phyloP scores from a whole-genome alignment of 805 yeast species.

The Ogataea glucozyma region DNA sequence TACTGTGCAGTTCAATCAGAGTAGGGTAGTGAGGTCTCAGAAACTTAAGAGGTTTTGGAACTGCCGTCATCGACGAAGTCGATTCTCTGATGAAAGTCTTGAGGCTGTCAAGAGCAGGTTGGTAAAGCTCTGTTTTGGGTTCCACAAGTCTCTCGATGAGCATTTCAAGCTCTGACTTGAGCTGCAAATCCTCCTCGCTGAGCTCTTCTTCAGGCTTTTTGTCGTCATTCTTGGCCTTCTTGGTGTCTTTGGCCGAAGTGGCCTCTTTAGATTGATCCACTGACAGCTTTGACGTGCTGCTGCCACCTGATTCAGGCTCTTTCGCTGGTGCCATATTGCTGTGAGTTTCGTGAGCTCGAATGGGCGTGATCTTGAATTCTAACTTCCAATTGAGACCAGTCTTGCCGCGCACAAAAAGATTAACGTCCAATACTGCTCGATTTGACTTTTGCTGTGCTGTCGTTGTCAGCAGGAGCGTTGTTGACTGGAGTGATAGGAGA shows the following conservation, averaged over 20 bases:
- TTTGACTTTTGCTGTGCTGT: background rate
- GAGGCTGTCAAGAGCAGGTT: conserved; percentile 63
- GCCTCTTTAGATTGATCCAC: conserved; percentile 17
- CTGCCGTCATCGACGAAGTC: conserved; percentile 98
- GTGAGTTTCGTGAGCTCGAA: conserved; percentile 6
- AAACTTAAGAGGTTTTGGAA: conserved; percentile 96
- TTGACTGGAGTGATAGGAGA: background rate
- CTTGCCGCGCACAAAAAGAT: too few relatives aligned
- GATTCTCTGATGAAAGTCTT: conserved; percentile 83
- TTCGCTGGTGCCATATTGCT: conserved; percentile 27
- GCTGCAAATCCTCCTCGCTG: conserved; percentile 87
- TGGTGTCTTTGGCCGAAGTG: conserved; percentile 11
- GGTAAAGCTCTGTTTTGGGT: conserved; percentile 51
- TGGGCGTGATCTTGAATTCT: too few relatives aligned
- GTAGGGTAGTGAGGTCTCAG: conserved; percentile 80
- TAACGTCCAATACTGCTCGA: too few relatives aligned
- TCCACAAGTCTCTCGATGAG: conserved; percentile 78
- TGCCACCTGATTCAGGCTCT: conserved; percentile 21
- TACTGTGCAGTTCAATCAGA: conserved; percentile 63
- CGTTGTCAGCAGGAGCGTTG: background rate
- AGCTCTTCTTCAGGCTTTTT: conserved; percentile 68
- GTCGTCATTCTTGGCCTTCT: conserved; percentile 20
- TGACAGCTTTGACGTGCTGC: conserved; percentile 11
- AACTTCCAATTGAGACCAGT: too few relatives aligned
- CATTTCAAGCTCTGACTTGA: conserved; percentile 83